Conservation (phyloP, 1,284 basidiomycete genomes). For the Stereum hirsutum region DNA sequence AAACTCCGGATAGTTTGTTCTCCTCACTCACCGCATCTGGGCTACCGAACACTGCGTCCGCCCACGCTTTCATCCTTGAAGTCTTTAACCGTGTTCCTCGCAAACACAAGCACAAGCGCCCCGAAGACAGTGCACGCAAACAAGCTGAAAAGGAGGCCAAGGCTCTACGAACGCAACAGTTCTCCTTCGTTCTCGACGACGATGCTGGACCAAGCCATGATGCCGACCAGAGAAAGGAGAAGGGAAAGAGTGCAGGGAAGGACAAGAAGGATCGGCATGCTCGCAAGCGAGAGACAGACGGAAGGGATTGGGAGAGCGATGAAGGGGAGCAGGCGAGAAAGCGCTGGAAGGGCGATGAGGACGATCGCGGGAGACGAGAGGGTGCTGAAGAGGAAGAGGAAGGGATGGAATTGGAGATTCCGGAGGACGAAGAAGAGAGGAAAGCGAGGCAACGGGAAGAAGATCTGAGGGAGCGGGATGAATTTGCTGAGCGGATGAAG, state of each 20-base stretch:
- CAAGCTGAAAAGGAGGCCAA: slow-evolving; percentile 66
- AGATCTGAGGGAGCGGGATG: slow-evolving; percentile 85
- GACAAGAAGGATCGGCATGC: slow-evolving; percentile 45
- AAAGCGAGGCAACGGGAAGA: slow-evolving; percentile 69
- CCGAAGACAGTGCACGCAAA: slow-evolving; percentile 41
- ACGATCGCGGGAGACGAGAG: slow-evolving; percentile 19
- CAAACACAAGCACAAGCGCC: slow-evolving; percentile 58
- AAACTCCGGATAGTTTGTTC: slow-evolving; percentile 75
- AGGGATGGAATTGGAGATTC: slow-evolving; percentile 31
- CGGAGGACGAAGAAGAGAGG: slow-evolving; percentile 64
- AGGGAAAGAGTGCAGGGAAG: slow-evolving; percentile 34
- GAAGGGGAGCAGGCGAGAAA: slow-evolving; percentile 76
- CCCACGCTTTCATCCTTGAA: slow-evolving; percentile 72
- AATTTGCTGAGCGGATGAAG: slow-evolving; percentile 84
- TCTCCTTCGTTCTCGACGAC: slow-evolving; percentile 74
- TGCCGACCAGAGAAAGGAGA: slow-evolving; percentile 33
- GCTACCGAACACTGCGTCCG: slow-evolving; percentile 70
- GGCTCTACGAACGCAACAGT: slow-evolving; percentile 65
- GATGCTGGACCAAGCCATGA: slow-evolving; percentile 34
- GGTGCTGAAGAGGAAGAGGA: slow-evolving; percentile 25
- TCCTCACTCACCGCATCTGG: slow-evolving; percentile 68
- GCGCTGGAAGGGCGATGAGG: slow-evolving; percentile 42
- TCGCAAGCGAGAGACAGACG: slow-evolving; percentile 74
- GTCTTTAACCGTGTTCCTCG: slow-evolving; percentile 74
- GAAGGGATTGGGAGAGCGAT: slow-evolving; percentile 80